Evolutionary conservation across 768 basidiomycete species (phyloP), one percentile per base, ranked within the genome.

Genomic region (Paxillus involutus): DNA sequence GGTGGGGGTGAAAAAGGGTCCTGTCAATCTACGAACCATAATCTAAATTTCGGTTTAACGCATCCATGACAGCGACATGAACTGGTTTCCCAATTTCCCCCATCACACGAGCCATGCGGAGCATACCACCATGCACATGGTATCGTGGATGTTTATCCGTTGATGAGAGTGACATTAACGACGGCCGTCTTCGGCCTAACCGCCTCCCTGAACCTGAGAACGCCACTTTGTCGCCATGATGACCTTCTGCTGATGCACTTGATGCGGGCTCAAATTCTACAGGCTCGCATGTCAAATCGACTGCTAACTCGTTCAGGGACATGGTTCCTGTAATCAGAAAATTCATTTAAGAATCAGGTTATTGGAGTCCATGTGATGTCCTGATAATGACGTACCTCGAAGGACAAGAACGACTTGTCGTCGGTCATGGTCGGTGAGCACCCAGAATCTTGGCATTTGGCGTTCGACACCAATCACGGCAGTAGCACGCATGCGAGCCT

Each of bases 241-340:
- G 30, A 35, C 64, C 66, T 24, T 65, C 70, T 29, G 35, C 52
- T 10, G 63, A 53, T 14, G 65, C 56, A 4, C 76, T 78, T 1
- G 64, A 67, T 16, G 81, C 83, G 24, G 83, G 84, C 51, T 80
- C 75, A 57, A 89, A 89, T 19, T 80, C 75, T 39, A 83, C 84
- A 0, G 86, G 80, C 52, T 91, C 87, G 68, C 91, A 93, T 0
- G 90, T 89, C 45, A 93, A 76, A 71, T 93, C 90, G 10, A 89
- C 89, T 14, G 90, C 91, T 5, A 93, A 81, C 69, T 93, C 91
- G 61, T 93, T 93, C 41, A 94, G 74, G 3, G 87, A 88, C 89
- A 92, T 89, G 3, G 91, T 94, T 12, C 91, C 85, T 83, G 44
- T 51, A 50, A 42, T 21, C 52, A 32, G 33, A 47, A 42, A 2